phyloP scores from a whole-genome alignment of 139 green algal genomes.

The Volvox africanus region DNA sequence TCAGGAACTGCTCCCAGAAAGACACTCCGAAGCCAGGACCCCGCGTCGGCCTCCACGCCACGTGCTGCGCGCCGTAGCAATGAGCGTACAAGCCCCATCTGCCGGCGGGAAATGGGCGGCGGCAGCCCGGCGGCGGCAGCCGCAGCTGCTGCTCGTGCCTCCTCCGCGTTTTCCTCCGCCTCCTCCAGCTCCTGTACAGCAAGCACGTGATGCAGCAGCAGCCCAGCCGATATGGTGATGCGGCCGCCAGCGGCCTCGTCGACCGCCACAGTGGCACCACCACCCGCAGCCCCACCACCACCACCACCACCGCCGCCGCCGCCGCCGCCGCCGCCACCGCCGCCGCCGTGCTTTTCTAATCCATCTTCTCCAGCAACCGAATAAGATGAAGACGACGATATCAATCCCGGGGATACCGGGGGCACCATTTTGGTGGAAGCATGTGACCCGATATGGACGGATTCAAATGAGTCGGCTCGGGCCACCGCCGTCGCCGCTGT shows the following conservation, averaged over 20 bases:
- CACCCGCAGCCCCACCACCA: no score
- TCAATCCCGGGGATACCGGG: not conserved
- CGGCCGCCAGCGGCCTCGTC: no score
- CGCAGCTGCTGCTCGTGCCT: not conserved
- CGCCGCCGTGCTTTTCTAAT: not conserved
- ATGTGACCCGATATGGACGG: no score
- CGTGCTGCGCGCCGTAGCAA: constrained; percentile 21
- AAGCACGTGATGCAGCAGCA: constrained; percentile 16
- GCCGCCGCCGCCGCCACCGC: not conserved
- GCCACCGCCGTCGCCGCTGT: not conserved
- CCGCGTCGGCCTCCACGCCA: constrained; percentile 24
- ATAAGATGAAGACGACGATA: not conserved
- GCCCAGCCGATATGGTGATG: not conserved
- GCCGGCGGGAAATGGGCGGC: constrained; percentile 20
- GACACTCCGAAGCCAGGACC: not conserved
- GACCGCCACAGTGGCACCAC: no score
- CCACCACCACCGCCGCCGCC: not conserved
- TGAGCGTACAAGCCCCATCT: not conserved
- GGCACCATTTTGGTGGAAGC: no score
- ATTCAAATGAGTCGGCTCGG: not conserved
- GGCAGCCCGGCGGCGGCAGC: constrained; percentile 16
- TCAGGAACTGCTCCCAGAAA: constrained; percentile 5
- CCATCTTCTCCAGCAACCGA: not conserved
- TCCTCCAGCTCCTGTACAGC: constrained; percentile 12
- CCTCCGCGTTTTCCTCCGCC: constrained; percentile 10